Percentiles rank a stretch among this genome's conserved stretches.
These are phyloP conservation scores for Geranium incanum DNA, from an alignment of 441 rosid species.

Conservation along the genomic window DNA sequence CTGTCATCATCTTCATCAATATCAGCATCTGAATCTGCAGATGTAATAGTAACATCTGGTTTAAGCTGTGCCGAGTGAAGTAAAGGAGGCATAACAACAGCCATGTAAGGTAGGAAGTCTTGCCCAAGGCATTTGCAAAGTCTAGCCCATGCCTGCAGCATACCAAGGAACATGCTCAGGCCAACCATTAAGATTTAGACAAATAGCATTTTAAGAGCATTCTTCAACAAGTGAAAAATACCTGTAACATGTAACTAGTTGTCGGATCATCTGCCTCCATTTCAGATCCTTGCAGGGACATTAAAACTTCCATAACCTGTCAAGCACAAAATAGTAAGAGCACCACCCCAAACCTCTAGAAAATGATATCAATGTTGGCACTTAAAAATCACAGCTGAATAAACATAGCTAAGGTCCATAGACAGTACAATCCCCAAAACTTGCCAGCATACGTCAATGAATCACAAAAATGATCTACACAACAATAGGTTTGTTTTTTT, in stretches of 20 bases:
- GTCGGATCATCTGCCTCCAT: conserved; percentile 44
- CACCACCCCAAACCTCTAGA: background rate
- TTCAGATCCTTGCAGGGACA: conserved; percentile 40
- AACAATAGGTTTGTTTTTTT: too few relatives aligned
- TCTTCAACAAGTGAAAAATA: conserved; percentile 14
- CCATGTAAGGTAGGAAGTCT: conserved; percentile 45
- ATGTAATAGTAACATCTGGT: conserved; percentile 42
- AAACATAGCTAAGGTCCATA: too few relatives aligned
- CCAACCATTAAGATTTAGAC: too few relatives aligned
- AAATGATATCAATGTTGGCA: background rate
- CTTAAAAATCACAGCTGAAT: too few relatives aligned
- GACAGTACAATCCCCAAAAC: background rate
- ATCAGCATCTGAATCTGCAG: conserved; percentile 41
- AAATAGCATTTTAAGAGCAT: background rate
- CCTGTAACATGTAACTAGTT: conserved; percentile 42
- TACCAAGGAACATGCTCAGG: conserved; percentile 4
- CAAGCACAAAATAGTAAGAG: conserved; percentile 9
- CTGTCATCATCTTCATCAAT: conserved; percentile 46
- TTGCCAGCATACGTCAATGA: background rate
- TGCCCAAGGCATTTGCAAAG: conserved; percentile 55
- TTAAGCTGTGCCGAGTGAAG: conserved; percentile 48
- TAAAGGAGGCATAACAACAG: conserved; percentile 45
- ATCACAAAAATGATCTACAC: background rate
- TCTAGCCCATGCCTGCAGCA: conserved; percentile 43
- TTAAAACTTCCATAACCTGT: conserved; percentile 45